phyloP scores from a whole-genome alignment of 2,329 filamentous ascomycete species.

The Sphaerostilbella broomeana region DNA sequence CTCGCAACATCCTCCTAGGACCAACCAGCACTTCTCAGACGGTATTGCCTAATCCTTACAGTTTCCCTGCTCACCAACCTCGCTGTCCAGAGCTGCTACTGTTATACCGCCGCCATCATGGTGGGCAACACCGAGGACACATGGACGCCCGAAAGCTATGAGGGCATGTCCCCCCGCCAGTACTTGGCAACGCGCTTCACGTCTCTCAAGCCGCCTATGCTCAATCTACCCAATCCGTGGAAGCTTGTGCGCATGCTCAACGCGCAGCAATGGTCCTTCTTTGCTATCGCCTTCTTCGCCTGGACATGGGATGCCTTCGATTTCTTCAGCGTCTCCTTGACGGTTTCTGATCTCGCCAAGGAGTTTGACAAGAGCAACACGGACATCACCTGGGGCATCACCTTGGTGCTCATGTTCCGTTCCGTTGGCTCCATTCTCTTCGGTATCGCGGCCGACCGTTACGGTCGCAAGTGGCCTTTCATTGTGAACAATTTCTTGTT shows the following conservation, averaged over 20 bases:
- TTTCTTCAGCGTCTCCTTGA: slow-evolving; percentile 59
- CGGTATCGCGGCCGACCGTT: slow-evolving; percentile 49
- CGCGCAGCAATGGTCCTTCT: slow-evolving; percentile 48
- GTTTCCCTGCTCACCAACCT: not conserved
- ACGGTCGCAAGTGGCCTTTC: slow-evolving; percentile 64
- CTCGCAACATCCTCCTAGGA: not conserved
- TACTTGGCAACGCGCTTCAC: slow-evolving; percentile 48
- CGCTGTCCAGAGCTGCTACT: not conserved
- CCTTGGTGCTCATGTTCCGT: slow-evolving; percentile 55
- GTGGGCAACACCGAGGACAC: slow-evolving; percentile 19
- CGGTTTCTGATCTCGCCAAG: slow-evolving; percentile 45
- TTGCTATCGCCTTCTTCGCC: slow-evolving; percentile 47
- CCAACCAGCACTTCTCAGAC: too few relatives aligned
- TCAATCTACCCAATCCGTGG: slow-evolving; percentile 47
- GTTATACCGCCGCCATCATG: slow-evolving; percentile 8
- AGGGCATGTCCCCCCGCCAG: slow-evolving; percentile 41
- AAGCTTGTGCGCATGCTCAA: slow-evolving; percentile 42
- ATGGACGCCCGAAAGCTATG: slow-evolving; percentile 35
- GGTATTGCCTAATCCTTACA: too few relatives aligned
- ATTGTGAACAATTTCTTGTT: slow-evolving; percentile 69
- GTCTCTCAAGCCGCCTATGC: slow-evolving; percentile 51
- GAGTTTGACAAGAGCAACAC: slow-evolving; percentile 47
- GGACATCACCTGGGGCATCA: slow-evolving; percentile 60
- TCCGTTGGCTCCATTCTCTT: slow-evolving; percentile 49
- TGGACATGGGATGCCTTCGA: slow-evolving; percentile 60